A percentile compares a stretch with the other conserved stretches of the same genome.
These are phyloP conservation scores for Paraphoma chrysanthemicola DNA, from an alignment of 2,329 filamentous ascomycete genomes.

Conservation along the genomic window DNA sequence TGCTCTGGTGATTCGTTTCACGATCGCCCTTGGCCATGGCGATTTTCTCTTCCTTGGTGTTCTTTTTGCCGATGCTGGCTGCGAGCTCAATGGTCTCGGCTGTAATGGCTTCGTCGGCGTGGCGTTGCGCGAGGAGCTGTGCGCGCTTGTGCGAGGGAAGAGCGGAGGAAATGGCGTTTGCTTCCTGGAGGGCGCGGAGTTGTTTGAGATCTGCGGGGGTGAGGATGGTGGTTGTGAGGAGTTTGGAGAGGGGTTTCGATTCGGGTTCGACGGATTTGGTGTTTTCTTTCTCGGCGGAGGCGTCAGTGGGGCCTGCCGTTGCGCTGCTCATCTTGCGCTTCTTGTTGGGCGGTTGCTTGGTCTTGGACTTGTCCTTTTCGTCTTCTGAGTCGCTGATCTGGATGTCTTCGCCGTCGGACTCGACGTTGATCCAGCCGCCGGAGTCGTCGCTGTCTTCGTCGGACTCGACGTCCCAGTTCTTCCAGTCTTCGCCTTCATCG, in stretches of 20 bases:
- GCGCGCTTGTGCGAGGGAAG: slow-evolving; percentile 55
- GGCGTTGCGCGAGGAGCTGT: slow-evolving; percentile 58
- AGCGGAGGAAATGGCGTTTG: slow-evolving; percentile 72
- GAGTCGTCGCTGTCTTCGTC: slow-evolving; percentile 70
- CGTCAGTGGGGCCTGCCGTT: slow-evolving; percentile 28
- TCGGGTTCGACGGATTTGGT: slow-evolving; percentile 47
- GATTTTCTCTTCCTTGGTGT: slow-evolving; percentile 87
- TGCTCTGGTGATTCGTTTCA: slow-evolving; percentile 83
- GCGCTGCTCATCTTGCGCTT: slow-evolving; percentile 64
- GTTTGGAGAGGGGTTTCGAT: slow-evolving; percentile 58
- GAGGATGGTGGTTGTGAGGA: slow-evolving; percentile 92
- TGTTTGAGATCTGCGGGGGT: slow-evolving; percentile 97
- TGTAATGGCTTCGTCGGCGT: slow-evolving; percentile 87
- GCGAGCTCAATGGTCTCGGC: slow-evolving; percentile 91
- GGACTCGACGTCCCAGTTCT: slow-evolving; percentile 68
- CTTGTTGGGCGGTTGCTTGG: slow-evolving; percentile 65
- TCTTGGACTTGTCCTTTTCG: slow-evolving; percentile 54
- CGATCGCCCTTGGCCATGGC: slow-evolving; percentile 84
- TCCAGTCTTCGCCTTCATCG: slow-evolving; percentile 63
- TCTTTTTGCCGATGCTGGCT: slow-evolving; percentile 76
- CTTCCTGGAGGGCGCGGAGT: slow-evolving; percentile 82
- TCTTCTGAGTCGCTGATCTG: slow-evolving; percentile 76
- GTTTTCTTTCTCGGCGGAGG: slow-evolving; percentile 51
- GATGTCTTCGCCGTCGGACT: slow-evolving; percentile 79
- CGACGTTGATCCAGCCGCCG: slow-evolving; percentile 91